Evolutionary conservation across 345 rosid species (phyloP).

Genomic region (Gossypium stocksii): DNA sequence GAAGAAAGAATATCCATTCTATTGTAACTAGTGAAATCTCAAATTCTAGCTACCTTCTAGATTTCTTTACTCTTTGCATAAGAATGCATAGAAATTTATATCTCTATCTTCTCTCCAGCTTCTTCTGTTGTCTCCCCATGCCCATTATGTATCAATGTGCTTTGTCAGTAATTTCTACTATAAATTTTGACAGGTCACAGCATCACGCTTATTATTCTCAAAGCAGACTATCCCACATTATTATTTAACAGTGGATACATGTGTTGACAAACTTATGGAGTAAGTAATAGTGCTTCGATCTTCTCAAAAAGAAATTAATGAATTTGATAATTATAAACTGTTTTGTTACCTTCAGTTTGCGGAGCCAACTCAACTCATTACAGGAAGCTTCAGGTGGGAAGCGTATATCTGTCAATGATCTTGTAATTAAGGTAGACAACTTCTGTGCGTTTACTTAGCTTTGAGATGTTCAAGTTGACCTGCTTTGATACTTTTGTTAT

Average conservation of each 20-base stretch:
- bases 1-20: not conserved
- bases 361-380: conserved; percentile 69
- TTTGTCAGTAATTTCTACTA: conserved; percentile 19
- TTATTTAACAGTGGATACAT: conserved; percentile 83
- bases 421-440: conserved; percentile 81
- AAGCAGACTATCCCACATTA: conserved; percentile 98
- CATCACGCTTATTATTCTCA: conserved; percentile 82
- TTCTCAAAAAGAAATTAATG: not conserved
- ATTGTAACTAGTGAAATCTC: not conserved
- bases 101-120: not conserved
- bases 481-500: not conserved
- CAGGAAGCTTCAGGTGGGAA: conserved; percentile 94
- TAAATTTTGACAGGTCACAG: conserved; percentile 64
- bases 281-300: conserved; percentile 30
- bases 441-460: conserved; percentile 3
- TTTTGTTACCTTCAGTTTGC: conserved; percentile 50
- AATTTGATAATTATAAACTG: conserved; percentile 10
- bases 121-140: not conserved
- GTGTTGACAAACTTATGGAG: conserved; percentile 93
- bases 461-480: not conserved
- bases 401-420: conserved; percentile 90
- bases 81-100: not conserved
- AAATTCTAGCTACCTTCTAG: conserved; percentile 10
- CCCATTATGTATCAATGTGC: not conserved
- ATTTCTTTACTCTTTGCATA: conserved; percentile 2